Evolutionary conservation across 177 flowering plant species (phyloP).

Genomic region (Vitis hybrid): DNA sequence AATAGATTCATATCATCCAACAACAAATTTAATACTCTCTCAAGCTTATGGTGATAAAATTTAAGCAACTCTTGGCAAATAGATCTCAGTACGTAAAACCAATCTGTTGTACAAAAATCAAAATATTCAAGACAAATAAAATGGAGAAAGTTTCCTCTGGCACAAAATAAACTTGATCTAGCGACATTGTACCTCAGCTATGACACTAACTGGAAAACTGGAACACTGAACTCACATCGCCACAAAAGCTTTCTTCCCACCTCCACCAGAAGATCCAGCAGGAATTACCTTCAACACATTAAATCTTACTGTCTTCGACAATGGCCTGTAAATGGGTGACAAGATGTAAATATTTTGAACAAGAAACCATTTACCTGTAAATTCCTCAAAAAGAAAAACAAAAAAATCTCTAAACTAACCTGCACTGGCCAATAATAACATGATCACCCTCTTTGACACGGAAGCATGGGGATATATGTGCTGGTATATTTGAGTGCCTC

Average conservation of each 20-base stretch:
- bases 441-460: slow-evolving; percentile 59
- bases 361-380: not conserved
- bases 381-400: not conserved
- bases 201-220: not conserved
- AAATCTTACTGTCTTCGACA: slow-evolving; percentile 28
- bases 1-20: no score
- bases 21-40: no score
- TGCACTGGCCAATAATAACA: slow-evolving; percentile 52
- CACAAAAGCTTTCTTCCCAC: slow-evolving; percentile 14
- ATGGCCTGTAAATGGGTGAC: slow-evolving; percentile 7
- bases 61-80: not conserved
- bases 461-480: slow-evolving; percentile 46
- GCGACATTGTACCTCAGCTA: not conserved
- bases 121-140: not conserved
- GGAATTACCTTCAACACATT: slow-evolving; percentile 24
- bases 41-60: not conserved
- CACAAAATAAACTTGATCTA: slow-evolving; percentile 2
- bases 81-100: not conserved
- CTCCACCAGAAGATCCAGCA: slow-evolving; percentile 22
- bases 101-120: slow-evolving; percentile 5
- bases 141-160: not conserved
- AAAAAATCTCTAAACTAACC: slow-evolving; percentile 14
- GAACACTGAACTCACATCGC: slow-evolving; percentile 14
- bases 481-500: slow-evolving; percentile 52
- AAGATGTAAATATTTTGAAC: not conserved